These are phyloP conservation scores for Isatis lusitanica DNA, from an alignment of 441 rosid species.

Conservation along the genomic window DNA sequence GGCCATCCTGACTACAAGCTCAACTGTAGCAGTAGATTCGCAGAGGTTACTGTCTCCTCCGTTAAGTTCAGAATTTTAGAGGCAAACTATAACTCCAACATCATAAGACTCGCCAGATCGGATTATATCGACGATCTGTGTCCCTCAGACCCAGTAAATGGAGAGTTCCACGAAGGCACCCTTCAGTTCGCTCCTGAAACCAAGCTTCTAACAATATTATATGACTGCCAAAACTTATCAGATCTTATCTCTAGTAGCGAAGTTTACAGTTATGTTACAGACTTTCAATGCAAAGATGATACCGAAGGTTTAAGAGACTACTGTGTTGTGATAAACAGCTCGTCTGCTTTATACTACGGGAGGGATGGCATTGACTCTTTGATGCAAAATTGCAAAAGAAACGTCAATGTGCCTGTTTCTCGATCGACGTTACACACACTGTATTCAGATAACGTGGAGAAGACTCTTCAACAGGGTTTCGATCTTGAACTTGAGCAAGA, in stretches of 20 bases:
- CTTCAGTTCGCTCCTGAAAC: neutral
- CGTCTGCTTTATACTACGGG: neutral
- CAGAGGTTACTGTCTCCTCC: neutral
- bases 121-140: conserved; percentile 30
- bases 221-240: conserved; percentile 3
- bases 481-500: conserved; percentile 33
- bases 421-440: neutral
- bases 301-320: neutral
- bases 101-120: conserved; percentile 24
- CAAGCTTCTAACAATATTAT: conserved; percentile 29
- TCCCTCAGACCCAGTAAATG: conserved; percentile 10
- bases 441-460: neutral
- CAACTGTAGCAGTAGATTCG: neutral
- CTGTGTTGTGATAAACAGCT: neutral
- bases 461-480: conserved; percentile 40
- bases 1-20: neutral
- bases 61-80: neutral
- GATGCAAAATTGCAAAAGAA: neutral
- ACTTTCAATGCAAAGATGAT: neutral
- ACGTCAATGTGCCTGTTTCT: neutral
- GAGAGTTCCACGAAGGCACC: neutral
- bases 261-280: neutral
- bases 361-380: neutral
- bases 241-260: neutral
- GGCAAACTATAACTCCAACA: neutral